Percentiles rank a stretch among this genome's conserved stretches.
Conservation (phyloP, 495 filamentous ascomycete species). For the Penicillium arizonense region DNA sequence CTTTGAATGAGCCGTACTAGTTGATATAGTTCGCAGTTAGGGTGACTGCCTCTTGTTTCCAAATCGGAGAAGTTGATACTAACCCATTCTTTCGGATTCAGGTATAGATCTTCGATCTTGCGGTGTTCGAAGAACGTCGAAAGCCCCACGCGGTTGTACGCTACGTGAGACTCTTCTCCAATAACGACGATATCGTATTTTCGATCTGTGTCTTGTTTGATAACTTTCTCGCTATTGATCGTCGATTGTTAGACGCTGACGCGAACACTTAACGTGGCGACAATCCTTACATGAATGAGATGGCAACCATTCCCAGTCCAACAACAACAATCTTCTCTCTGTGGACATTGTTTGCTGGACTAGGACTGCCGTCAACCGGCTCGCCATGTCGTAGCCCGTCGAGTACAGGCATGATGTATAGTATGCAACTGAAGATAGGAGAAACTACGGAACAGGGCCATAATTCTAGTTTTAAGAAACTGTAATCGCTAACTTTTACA, state of each 20-base stretch:
- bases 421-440: neutral
- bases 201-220: slow-evolving; percentile 79
- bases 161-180: slow-evolving; percentile 87
- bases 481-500: neutral
- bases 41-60: neutral
- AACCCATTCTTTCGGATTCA: slow-evolving; percentile 90
- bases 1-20: slow-evolving; percentile 55
- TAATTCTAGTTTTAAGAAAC: slow-evolving; percentile 13
- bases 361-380: slow-evolving; percentile 24
- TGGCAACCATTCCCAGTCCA: slow-evolving; percentile 93
- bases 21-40: neutral
- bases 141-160: slow-evolving; percentile 95
- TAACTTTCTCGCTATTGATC: slow-evolving; percentile 73
- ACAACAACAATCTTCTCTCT: slow-evolving; percentile 81
- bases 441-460: slow-evolving; percentile 4
- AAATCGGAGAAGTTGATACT: slow-evolving; percentile 15
- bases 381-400: slow-evolving; percentile 32
- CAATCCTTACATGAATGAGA: slow-evolving; percentile 80
- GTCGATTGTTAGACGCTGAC: neutral
- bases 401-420: slow-evolving; percentile 31
- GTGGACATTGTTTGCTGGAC: slow-evolving; percentile 5
- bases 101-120: slow-evolving; percentile 83
- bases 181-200: slow-evolving; percentile 88
- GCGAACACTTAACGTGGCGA: neutral
- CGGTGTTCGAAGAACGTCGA: slow-evolving; percentile 92